Evolutionary conservation across 352 stramenopile species (phyloP), one percentile per base, ranked within the genome.

Genomic region (Phytophthora palmivora): DNA sequence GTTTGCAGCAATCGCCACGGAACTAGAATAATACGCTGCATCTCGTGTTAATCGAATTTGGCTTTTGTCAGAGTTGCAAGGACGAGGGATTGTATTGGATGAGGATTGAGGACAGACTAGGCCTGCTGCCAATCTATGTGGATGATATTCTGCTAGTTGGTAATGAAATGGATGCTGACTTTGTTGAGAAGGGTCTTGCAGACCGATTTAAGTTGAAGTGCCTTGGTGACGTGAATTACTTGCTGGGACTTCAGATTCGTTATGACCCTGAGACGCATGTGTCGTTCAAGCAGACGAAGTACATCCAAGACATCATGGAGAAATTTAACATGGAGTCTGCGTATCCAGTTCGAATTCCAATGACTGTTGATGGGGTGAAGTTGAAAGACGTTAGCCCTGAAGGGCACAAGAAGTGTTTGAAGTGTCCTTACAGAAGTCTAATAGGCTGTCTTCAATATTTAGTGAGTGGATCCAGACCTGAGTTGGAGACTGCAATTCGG

Each of bases 391-490:
- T 30, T 19, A 53, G 9, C 22, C 14, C n/a, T 11, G 47, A 65
- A 39, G 46, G 53, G 15, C 38, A 58, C 2, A 16, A 47, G n/a
- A 45, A 47, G 9, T 32, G 26, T 33, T n/a, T 30, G 6, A 18
- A 42, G 15, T n/a, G 54, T 43, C 36, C 45, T 28, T 63, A 63
- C 14, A 12, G 30, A 9, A 64, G 45, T 39, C 15, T 64, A 4
- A 38, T 64, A 44, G 44, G 37, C 10, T 63, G 45, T 28, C 22
- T 63, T 21, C 43, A 56, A 36, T 56, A 63, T 37, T 64, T 64
- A 4, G 16, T 52, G 15, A 45, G 45, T 32, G 45, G 55, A 3
- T 63, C 55, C 0, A 11, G 45, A 3, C 45, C 45, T 18, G 26
- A 63, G 0, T 33, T 63, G 37, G 36, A 3, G 6, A 57, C 55